These are phyloP conservation scores for Colletotrichum nymphaeae DNA, from an alignment of 2,329 filamentous ascomycete species.

Conservation along the genomic window DNA sequence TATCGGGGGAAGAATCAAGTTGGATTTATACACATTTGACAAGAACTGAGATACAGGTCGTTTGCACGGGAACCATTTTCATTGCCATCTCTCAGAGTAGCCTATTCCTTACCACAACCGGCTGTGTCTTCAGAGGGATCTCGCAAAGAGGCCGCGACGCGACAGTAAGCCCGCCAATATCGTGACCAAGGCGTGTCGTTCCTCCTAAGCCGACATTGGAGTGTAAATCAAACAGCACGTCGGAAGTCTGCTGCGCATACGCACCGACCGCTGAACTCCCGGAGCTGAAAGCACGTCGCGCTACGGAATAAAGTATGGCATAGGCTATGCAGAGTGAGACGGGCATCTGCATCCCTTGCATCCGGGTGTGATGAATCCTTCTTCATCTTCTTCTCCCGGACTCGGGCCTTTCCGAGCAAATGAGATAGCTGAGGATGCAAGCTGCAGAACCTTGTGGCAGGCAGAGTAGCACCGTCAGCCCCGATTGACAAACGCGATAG, in stretches of 20 bases:
- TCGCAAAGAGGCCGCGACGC: background rate
- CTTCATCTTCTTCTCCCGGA: background rate
- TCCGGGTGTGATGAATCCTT: background rate
- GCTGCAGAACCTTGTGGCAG: background rate
- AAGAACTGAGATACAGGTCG: background rate
- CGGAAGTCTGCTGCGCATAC: background rate
- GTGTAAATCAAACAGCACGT: background rate
- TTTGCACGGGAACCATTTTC: background rate
- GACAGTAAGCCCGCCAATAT: background rate
- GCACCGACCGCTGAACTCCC: background rate
- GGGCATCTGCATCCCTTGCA: background rate
- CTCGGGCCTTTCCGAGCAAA: background rate
- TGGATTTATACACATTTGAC: slow-evolving; percentile 13
- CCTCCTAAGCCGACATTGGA: background rate
- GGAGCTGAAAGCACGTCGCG: background rate
- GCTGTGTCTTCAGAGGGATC: background rate
- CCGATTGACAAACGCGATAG: background rate
- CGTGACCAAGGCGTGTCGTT: slow-evolving; percentile 2
- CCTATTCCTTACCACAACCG: background rate
- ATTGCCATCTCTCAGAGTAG: background rate
- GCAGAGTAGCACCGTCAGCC: background rate
- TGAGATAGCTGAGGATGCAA: background rate
- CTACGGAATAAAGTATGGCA: background rate
- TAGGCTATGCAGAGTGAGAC: background rate
- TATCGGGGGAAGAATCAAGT: background rate